Evolutionary conservation across 108 stramenopile genomes (phyloP).

Genomic region (Licmophora abbreviata): DNA sequence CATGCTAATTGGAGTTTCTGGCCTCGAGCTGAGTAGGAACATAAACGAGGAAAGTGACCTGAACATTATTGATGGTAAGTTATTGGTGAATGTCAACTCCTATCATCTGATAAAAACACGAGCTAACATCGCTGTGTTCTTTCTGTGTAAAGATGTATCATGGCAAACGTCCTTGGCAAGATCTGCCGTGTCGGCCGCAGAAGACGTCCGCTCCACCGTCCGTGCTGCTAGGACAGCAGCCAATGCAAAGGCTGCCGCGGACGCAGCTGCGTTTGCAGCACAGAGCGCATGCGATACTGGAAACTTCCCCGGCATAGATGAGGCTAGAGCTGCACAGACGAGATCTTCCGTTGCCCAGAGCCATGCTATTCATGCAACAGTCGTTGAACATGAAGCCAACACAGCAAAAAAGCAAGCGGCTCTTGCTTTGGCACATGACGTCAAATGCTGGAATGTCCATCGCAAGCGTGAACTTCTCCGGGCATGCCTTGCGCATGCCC

Average conservation of each 20-base stretch:
- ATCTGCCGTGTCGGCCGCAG: constrained; percentile 66
- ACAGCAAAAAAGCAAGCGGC: constrained; percentile 66
- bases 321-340: constrained; percentile 55
- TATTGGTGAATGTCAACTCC: constrained; percentile 1
- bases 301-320: constrained; percentile 43
- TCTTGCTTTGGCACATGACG: constrained; percentile 75
- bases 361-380: constrained; percentile 80
- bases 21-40: constrained; percentile 41
- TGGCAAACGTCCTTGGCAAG: constrained; percentile 75
- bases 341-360: constrained; percentile 64
- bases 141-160: constrained; percentile 40
- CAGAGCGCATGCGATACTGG: constrained; percentile 38
- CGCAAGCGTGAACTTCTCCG: constrained; percentile 66
- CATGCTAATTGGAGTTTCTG: constrained; percentile 57
- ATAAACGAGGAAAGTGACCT: constrained; percentile 45
- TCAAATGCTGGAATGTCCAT: constrained; percentile 81
- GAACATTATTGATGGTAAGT: constrained; percentile 60
- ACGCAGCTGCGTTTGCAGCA: constrained; percentile 33
- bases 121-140: constrained; percentile 2
- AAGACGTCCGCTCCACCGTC: constrained; percentile 69
- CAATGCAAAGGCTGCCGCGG: constrained; percentile 55
- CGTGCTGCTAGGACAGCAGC: constrained; percentile 61
- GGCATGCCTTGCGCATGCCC: constrained; percentile 44
- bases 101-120: background rate
- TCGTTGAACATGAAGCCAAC: constrained; percentile 80